Evolutionary conservation across 495 filamentous ascomycete species (phyloP).

Genomic region (Hamigera avellanea): DNA sequence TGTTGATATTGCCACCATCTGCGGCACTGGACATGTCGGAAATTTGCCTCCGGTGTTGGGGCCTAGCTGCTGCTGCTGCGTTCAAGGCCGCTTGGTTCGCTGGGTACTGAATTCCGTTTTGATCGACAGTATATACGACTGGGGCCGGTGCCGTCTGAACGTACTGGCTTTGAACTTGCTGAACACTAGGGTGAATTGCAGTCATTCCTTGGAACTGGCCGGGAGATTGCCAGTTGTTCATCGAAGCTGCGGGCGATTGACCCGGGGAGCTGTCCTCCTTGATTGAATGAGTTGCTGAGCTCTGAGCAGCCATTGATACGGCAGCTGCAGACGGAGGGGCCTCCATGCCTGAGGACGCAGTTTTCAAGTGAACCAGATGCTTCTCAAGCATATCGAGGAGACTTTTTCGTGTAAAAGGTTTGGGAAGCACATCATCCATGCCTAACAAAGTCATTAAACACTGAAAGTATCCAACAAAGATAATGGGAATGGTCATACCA

Average conservation of each 20-base stretch:
- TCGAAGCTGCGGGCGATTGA: slow-evolving; percentile 58
- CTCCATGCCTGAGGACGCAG: slow-evolving; percentile 44
- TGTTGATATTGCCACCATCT: slow-evolving; percentile 42
- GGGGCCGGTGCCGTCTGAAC: slow-evolving; percentile 32
- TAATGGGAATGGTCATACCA: slow-evolving; percentile 47
- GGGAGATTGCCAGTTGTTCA: slow-evolving; percentile 64
- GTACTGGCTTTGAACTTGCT: slow-evolving; percentile 41
- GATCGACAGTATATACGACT: slow-evolving; percentile 37
- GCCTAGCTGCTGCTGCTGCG: slow-evolving; percentile 25
- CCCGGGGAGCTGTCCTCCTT: slow-evolving; percentile 79
- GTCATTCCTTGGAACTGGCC: slow-evolving; percentile 54
- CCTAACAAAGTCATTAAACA: slow-evolving; percentile 39
- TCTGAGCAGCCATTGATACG: slow-evolving; percentile 38
- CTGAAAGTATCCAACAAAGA: not conserved
- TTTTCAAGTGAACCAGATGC: slow-evolving; percentile 70
- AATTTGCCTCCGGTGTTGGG: slow-evolving; percentile 49
- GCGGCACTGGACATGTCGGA: slow-evolving; percentile 51
- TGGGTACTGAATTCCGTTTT: slow-evolving; percentile 39
- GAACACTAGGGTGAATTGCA: slow-evolving; percentile 37
- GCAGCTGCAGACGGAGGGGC: slow-evolving; percentile 34
- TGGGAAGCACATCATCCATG: slow-evolving; percentile 98
- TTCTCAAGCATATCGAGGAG: slow-evolving; percentile 85
- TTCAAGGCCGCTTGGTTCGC: slow-evolving; percentile 37
- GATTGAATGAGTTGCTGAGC: slow-evolving; percentile 46
- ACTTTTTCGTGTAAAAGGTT: slow-evolving; percentile 94